phyloP scores from a whole-genome alignment of 148 eudicot species.

The Fallopia convolvulus region DNA sequence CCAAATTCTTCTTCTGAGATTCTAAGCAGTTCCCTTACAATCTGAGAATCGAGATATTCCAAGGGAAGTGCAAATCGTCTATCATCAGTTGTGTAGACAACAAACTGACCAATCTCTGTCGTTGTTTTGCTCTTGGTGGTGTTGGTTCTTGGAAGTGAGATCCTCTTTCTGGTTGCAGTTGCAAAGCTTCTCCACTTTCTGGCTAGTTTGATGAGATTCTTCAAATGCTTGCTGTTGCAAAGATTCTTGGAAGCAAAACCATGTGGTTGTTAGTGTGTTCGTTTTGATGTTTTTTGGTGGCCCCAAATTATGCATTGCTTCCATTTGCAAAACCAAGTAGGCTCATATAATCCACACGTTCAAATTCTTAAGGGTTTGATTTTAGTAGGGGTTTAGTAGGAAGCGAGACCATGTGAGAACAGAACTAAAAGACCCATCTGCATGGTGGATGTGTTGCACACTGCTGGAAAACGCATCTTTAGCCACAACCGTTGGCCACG shows the following conservation, averaged over 20 bases:
- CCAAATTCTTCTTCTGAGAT: conserved; percentile 12
- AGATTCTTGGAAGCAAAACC: not conserved
- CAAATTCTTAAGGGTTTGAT: too few species aligned
- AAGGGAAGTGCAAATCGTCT: conserved; percentile 11
- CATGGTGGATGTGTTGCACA: too few species aligned
- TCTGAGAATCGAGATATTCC: not conserved
- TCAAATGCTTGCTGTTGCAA: not conserved
- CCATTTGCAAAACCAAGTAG: too few species aligned
- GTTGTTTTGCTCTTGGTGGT: not conserved
- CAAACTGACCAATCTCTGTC: conserved; percentile 4
- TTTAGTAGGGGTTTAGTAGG: too few species aligned
- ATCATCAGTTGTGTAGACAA: conserved; percentile 6
- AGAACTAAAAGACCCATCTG: too few species aligned
- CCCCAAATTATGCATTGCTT: too few species aligned
- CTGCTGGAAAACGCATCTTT: too few species aligned
- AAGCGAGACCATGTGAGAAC: too few species aligned
- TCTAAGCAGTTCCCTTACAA: not conserved
- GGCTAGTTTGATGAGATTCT: conserved; percentile 2
- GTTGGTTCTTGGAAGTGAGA: not conserved
- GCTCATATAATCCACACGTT: too few species aligned
- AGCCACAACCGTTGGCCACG: too few species aligned
- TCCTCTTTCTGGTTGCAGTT: conserved; percentile 1
- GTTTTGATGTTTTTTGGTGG: too few species aligned
- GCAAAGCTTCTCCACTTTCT: not conserved
- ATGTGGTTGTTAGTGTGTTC: not conserved